phyloP scores from a whole-genome alignment of 2,329 filamentous ascomycete species.

The Rhexocercosporidium sp. region DNA sequence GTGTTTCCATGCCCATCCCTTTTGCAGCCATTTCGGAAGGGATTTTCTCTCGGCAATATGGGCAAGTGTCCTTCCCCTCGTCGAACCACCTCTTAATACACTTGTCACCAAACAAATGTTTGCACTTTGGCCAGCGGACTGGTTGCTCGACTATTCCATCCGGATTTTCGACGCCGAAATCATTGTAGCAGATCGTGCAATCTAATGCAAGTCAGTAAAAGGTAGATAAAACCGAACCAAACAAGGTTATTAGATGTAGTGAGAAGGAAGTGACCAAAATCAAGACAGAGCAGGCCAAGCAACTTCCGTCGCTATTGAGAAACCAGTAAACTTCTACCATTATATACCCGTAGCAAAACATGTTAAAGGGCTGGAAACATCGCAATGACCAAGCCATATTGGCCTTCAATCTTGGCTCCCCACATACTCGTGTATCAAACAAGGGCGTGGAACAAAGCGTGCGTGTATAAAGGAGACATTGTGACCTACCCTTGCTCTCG shows the following conservation, averaged over 20 bases:
- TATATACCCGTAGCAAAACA: no score
- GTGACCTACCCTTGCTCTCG: constrained; percentile 39
- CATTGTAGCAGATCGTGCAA: constrained; percentile 69
- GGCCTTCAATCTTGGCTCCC: no score
- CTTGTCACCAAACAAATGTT: constrained; percentile 66
- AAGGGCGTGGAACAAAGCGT: background rate
- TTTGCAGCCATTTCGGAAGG: constrained; percentile 51
- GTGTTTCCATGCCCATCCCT: constrained; percentile 17
- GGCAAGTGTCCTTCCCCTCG: constrained; percentile 65
- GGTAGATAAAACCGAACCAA: background rate
- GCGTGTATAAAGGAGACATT: background rate
- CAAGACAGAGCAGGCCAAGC: no score
- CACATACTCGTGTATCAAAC: background rate
- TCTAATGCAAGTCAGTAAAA: constrained; percentile 45
- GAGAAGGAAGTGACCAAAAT: no score
- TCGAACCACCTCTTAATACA: constrained; percentile 69
- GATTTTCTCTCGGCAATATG: constrained; percentile 67
- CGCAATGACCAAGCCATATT: background rate
- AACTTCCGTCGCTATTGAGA: no score
- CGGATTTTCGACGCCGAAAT: constrained; percentile 60
- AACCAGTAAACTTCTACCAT: no score
- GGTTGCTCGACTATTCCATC: constrained; percentile 63
- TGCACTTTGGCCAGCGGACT: constrained; percentile 64
- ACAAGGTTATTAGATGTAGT: background rate
- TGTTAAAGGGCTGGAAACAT: background rate